phyloP scores from a whole-genome alignment of 2,329 filamentous ascomycete species.

The Sarocladium oryzae region DNA sequence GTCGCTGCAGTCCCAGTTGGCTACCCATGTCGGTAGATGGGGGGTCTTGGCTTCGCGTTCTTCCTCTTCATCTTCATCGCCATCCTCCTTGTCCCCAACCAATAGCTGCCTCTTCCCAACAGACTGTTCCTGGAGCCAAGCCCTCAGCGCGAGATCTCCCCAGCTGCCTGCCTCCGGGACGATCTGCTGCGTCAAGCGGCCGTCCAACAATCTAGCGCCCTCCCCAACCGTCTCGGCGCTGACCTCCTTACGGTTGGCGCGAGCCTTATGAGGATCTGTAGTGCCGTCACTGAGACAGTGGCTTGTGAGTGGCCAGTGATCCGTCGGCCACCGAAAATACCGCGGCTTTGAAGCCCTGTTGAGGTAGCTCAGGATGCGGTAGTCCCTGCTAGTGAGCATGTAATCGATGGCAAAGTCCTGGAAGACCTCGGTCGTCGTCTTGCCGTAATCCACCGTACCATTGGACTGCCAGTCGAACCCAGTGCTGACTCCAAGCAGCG shows the following conservation, averaged over 20 bases:
- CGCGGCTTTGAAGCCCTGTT: not conserved
- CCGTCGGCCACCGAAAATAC: not conserved
- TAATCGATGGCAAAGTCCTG: constrained; percentile 3
- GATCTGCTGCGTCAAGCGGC: not conserved
- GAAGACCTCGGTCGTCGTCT: not conserved
- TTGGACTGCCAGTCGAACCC: constrained; percentile 6
- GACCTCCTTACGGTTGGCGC: not conserved
- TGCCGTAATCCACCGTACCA: constrained; percentile 9
- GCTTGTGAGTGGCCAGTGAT: not conserved
- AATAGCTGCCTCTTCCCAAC: too few species aligned
- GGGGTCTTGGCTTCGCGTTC: too few species aligned
- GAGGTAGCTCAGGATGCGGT: constrained; percentile 7
- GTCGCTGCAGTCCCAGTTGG: not conserved
- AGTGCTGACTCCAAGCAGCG: constrained; percentile 6
- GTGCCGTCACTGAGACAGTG: not conserved
- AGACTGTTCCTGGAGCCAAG: too few species aligned
- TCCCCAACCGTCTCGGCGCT: not conserved
- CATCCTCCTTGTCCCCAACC: not conserved
- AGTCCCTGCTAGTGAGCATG: constrained; percentile 1
- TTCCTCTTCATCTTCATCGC: not conserved
- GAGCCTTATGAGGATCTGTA: not conserved
- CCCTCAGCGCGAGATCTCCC: too few species aligned
- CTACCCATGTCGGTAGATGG: constrained; percentile 3
- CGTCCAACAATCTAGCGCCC: not conserved
- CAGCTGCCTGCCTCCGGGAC: not conserved